These are phyloP conservation scores for Flaveria brownii DNA, from an alignment of 129 eudicot genomes.

Conservation along the genomic window DNA sequence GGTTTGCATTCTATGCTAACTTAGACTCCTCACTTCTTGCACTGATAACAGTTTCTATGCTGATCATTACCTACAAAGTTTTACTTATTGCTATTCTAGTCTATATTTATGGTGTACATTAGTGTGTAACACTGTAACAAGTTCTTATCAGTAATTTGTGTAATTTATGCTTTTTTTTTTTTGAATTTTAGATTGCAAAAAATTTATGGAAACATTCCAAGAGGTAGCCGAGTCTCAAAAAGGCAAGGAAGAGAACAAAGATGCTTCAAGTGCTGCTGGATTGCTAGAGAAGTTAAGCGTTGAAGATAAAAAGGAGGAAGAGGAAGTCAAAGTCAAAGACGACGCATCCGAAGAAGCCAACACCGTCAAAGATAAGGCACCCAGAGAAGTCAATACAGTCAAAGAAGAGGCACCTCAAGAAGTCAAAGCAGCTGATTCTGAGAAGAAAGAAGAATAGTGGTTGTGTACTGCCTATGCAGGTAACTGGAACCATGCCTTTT, in stretches of 20 bases:
- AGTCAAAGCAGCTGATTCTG: not conserved
- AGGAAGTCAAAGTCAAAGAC: constrained; percentile 8
- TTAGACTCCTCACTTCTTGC: constrained; percentile 72
- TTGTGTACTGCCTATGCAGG: not conserved
- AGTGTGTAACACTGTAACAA: not conserved
- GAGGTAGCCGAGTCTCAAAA: constrained; percentile 65
- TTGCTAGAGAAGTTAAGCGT: constrained; percentile 61
- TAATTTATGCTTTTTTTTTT: not conserved
- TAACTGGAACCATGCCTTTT: not conserved
- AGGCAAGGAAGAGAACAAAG: constrained; percentile 50
- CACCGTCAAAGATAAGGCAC: not conserved
- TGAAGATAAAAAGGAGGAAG: constrained; percentile 41
- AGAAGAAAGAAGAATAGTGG: constrained; percentile 2
- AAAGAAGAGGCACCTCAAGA: not conserved
- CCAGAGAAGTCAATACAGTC: no score
- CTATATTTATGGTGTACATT: not conserved
- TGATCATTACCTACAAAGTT: constrained; percentile 50
- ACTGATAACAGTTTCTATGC: constrained; percentile 57
- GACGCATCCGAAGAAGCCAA: not conserved
- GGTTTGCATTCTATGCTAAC: constrained; percentile 89
- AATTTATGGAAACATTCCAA: constrained; percentile 63
- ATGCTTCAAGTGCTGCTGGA: constrained; percentile 50
- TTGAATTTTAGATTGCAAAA: constrained; percentile 49
- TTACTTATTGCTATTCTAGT: not conserved
- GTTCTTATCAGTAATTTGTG: no score